Evolutionary conservation across 2,329 filamentous ascomycete genomes (phyloP), one percentile per base, ranked within the genome.

Genomic region (Leptosphaerulina australis): DNA sequence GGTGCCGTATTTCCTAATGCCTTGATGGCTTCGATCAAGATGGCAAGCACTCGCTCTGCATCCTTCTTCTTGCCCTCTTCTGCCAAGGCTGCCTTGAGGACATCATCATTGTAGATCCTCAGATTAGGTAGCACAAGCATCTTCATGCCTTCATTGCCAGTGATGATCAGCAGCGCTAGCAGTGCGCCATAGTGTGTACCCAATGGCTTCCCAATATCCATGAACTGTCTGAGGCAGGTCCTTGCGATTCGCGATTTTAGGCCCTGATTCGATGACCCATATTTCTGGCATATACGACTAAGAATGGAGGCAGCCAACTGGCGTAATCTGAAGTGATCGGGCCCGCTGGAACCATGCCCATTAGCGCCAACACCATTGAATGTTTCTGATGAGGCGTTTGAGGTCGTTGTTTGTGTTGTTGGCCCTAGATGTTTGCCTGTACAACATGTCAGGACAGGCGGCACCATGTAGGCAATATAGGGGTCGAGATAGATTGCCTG

Each of bases 191-290:
- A 99, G 65, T 96, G 90, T 1, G 93, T 88, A 1, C 89, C 85
- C 0, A 91, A 83, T 0, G 91, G 86, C 67, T 92, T 91, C 33
- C 86, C 85, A 0, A 91, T 90, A 65, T 97, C 92, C 22, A 99
- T 82, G 72, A 97, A 93, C 64, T 88, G 86, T 75, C 96, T 96
- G 25, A 97, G 82, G 66, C 91, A 97, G 0, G 92, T 94, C n/a
- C 94, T 84, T 3, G 91, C 92, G 22, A 99, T 86, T 57, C 95
- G 90, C 2, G 92, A 87, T 49, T 91, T 90, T 20, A 97, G 83
- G 11, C 91, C 87, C 33, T 88, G 86, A 50, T 92, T 96, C 4
- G 86, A 88, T 20, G 86, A 82, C 5, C 88, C 86, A 75, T 95
- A 97, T 66, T 92, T 93, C 56, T 82, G 83, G 3, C 89, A 87